Percentiles rank a stretch among this genome's conserved stretches.
phyloP scores from a whole-genome alignment of 148 eudicot species.

The Tetragonia tetragonoides region DNA sequence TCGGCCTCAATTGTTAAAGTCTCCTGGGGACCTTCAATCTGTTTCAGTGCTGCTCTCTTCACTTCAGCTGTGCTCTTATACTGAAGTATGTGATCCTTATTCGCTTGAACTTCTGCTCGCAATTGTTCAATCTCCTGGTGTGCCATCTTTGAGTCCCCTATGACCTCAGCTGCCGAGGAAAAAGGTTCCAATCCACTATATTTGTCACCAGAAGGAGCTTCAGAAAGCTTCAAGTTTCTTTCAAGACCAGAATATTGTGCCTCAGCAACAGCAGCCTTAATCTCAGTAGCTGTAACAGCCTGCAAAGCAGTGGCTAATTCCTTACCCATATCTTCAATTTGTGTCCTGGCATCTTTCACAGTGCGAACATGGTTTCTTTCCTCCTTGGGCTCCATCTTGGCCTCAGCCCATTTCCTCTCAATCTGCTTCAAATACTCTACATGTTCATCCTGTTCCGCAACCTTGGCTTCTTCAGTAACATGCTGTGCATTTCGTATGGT shows the following conservation, averaged over 20 bases:
- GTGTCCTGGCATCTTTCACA: constrained; percentile 61
- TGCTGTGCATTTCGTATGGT: constrained; percentile 71
- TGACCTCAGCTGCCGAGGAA: constrained; percentile 36
- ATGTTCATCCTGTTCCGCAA: constrained; percentile 67
- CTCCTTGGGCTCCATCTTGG: constrained; percentile 77
- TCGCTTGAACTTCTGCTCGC: constrained; percentile 64
- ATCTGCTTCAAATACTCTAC: constrained; percentile 67
- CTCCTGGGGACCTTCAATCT: constrained; percentile 74
- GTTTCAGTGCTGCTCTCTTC: constrained; percentile 77
- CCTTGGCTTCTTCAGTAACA: constrained; percentile 84
- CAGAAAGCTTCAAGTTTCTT: constrained; percentile 44
- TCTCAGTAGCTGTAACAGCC: constrained; percentile 73
- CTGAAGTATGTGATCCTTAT: constrained; percentile 82
- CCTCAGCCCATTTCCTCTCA: constrained; percentile 96
- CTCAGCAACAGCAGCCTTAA: constrained; percentile 79
- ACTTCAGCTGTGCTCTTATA: constrained; percentile 88
- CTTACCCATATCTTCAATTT: constrained; percentile 70
- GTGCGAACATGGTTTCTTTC: constrained; percentile 57
- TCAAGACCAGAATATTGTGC: constrained; percentile 64
- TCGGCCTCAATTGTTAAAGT: constrained; percentile 67
- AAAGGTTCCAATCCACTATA: constrained; percentile 39
- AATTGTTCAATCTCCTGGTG: constrained; percentile 69
- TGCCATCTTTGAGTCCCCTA: constrained; percentile 34
- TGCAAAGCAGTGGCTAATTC: constrained; percentile 64
- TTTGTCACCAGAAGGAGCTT: constrained; percentile 36